Evolutionary conservation across 345 rosid species (phyloP).

Genomic region (Aquilaria yunnanensis): DNA sequence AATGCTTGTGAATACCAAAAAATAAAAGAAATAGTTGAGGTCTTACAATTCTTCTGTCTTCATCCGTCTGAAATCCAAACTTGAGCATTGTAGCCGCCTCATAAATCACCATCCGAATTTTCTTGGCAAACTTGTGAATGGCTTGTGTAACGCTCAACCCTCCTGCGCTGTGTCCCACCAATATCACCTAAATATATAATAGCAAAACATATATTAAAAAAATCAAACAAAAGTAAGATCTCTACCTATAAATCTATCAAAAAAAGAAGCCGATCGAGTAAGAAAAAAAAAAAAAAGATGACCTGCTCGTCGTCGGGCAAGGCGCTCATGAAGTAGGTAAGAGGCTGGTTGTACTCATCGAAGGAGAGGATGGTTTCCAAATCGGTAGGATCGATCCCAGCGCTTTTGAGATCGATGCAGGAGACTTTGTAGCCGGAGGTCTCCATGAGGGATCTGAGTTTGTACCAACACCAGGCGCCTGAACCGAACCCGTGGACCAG

Average conservation of each 20-base stretch:
- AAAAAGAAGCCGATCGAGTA: neutral
- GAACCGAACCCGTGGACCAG: conserved; percentile 71
- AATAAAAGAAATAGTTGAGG: too few species aligned
- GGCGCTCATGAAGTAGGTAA: conserved; percentile 50
- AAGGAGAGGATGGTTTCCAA: conserved; percentile 45
- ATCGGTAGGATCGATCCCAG: conserved; percentile 54
- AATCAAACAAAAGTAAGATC: neutral
- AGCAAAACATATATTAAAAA: too few species aligned
- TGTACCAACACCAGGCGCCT: conserved; percentile 99
- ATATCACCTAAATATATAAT: conserved; percentile 48
- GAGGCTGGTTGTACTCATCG: conserved; percentile 68
- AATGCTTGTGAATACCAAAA: too few species aligned
- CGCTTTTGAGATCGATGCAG: conserved; percentile 70
- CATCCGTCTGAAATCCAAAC: conserved; percentile 41
- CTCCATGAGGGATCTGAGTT: conserved; percentile 68
- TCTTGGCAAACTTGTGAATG: conserved; percentile 43
- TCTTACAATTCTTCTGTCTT: conserved; percentile 61
- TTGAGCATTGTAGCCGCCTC: conserved; percentile 82
- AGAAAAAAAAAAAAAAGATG: neutral
- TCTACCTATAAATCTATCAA: too few species aligned
- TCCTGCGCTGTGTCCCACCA: conserved; percentile 95
- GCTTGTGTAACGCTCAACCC: conserved; percentile 75
- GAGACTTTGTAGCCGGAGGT: conserved; percentile 63
- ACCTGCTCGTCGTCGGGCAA: conserved; percentile 40
- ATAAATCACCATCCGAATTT: conserved; percentile 58